Evolutionary conservation across 2,329 filamentous ascomycete species (phyloP), one percentile per base, ranked within the genome.

Genomic region (Talaromyces sp.): DNA sequence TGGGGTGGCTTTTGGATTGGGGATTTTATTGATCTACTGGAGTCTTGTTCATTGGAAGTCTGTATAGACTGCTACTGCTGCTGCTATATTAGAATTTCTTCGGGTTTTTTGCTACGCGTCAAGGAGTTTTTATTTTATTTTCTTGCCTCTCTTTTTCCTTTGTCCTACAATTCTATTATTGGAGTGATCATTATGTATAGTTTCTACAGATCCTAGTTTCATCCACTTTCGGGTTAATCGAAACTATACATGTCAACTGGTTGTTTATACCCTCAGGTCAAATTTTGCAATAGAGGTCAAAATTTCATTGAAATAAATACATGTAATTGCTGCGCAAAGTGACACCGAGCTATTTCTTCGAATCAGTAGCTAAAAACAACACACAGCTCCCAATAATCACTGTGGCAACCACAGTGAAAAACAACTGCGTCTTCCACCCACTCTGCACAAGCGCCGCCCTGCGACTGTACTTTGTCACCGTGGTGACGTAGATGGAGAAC

Each of bases 341-440:
- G 9, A 22, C 8, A 53, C 9, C 17, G 11, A 28, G 28, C 49
- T 53, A 53, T 39, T 52, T 60, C 53, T 65, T 64, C 17, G 67
- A 69, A 65, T 77, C 72, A 5, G 77, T 79, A 39, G 71, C 75
- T 63, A 80, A 63, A 60, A 80, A 77, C 61, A 80, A 64, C 27
- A 78, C 73, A 66, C 78, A 80, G 61, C 78, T 76, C 9, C 73
- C 77, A 57, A 80, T 65, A 61, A 80, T 80, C 10, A 74, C 75
- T 4, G 69, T 68, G n/a, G 77, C 76, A 9, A 80, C 73, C 25
- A 80, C 65, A 5, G 72, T 72, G 65, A 79, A 77, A n/a, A 96
- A 90, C 49, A 88, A 75, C 73, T 98, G 93, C 42, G 95, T 98
- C 76, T 92, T 93, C 89, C 91, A 95, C 1, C 95, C 95, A 32